Evolutionary conservation across 371 early-diverging fungal species (phyloP).

Genomic region (Rhizopus delemar): DNA sequence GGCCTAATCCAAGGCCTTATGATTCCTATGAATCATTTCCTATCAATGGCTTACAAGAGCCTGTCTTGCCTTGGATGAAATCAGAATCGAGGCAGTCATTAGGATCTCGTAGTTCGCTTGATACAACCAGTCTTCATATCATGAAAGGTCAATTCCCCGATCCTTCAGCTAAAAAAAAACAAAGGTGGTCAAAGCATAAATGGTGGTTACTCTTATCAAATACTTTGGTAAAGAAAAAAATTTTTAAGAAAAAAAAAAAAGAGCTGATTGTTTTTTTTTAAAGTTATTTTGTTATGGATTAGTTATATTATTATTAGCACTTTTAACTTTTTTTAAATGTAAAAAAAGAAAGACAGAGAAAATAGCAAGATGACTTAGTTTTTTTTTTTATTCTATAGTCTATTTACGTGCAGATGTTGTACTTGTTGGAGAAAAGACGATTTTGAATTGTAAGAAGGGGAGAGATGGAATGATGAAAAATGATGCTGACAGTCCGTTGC

Average conservation of each 20-base stretch:
- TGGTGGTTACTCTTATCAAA: slow-evolving; percentile 54
- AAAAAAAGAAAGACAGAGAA: slow-evolving; percentile 20
- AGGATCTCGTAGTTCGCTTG: slow-evolving; percentile 28
- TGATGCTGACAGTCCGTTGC: too few relatives aligned
- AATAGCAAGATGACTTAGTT: not conserved
- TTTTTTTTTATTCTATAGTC: slow-evolving; percentile 22
- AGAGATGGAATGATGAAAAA: too few relatives aligned
- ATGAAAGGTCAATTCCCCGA: slow-evolving; percentile 41
- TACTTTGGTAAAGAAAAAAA: slow-evolving; percentile 42
- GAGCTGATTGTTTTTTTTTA: slow-evolving; percentile 1
- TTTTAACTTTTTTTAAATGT: slow-evolving; percentile 53
- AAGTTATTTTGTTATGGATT: slow-evolving; percentile 56
- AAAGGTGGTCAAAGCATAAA: slow-evolving; percentile 59
- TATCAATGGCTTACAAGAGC: slow-evolving; percentile 31
- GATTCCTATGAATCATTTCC: slow-evolving; percentile 11
- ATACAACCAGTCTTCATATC: slow-evolving; percentile 41
- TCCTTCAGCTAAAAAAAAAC: slow-evolving; percentile 32
- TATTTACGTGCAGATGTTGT: slow-evolving; percentile 51
- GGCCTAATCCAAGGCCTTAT: not conserved
- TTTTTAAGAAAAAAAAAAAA: not conserved
- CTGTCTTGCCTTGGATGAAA: slow-evolving; percentile 52
- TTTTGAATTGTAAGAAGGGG: slow-evolving; percentile 46
- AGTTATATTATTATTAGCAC: slow-evolving; percentile 33
- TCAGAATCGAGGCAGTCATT: slow-evolving; percentile 43
- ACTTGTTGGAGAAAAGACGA: slow-evolving; percentile 41